Evolutionary conservation across 306 rosid species (phyloP), one percentile per base, ranked within the genome.

Genomic region (Pyrus communis): DNA sequence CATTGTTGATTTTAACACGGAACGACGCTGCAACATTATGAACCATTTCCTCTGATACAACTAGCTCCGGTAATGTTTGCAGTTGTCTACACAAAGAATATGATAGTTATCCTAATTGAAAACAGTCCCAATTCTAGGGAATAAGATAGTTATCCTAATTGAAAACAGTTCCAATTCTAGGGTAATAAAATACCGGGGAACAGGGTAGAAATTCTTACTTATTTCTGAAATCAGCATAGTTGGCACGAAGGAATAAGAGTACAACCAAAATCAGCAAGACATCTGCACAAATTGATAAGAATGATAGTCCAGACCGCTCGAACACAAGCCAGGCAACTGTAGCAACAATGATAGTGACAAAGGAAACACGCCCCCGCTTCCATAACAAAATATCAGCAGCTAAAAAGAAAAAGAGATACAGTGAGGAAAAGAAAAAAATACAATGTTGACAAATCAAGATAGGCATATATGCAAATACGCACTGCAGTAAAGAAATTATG

Each of bases 1-100:
- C 82, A 71, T 83, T 87, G 46, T 95, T 92, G 84, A 95, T 84
- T 85, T 90, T 95, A 40, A 86, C 98, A 35, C 98, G 98, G 83
- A 92, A 74, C 23, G 98, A 88, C 74, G 98, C 97, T 17, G 98
- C 98, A 21, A 85, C 98, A 31, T 82, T 86, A 72, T 86, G 87
- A 59, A 95, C 98, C 93, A 95, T 89, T 86, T 95, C 98, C 91
- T 95, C 98, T 33, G 98, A 88, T 75, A 95, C 81, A 70, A 85
- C 96, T 83, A 95, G 86, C 84, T 89, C 96, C 9, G 93, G 97
- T 80, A 92, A 82, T 19, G 87, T 25, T 57, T 85, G 86, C 64
- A 85, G 86, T 78, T 85, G 97, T 79, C 98, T 95, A 88, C 78
- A 22, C 75, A 80, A 71, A 59, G 52, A 84, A 70, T 69, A 68